Conservation (phyloP, 2,329 filamentous ascomycete genomes). For the Venturiaceae sp. region DNA sequence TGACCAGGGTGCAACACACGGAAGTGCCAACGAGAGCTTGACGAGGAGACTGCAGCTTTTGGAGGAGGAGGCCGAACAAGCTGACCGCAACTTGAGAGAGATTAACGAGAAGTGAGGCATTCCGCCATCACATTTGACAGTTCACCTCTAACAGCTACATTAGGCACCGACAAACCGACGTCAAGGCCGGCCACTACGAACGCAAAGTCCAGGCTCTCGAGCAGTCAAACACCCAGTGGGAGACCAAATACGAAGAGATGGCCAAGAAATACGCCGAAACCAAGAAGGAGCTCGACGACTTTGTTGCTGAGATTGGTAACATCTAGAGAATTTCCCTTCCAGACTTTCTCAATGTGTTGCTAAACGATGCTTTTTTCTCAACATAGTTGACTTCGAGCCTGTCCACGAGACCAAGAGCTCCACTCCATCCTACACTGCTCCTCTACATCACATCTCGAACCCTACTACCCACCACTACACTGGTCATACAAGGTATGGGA, state of each 20-base stretch:
- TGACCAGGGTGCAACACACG: constrained; percentile 71
- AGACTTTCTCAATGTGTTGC: constrained; percentile 11
- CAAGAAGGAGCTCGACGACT: constrained; percentile 85
- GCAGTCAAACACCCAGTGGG: constrained; percentile 85
- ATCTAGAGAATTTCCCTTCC: constrained; percentile 50
- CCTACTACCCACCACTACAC: too few species aligned
- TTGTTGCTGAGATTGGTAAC: constrained; percentile 86
- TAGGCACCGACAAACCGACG: constrained; percentile 96
- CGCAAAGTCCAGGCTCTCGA: constrained; percentile 98
- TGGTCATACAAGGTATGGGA: too few species aligned
- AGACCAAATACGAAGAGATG: constrained; percentile 97
- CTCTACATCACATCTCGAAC: neutral
- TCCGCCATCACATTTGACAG: constrained; percentile 9
- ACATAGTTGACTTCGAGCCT: constrained; percentile 9
- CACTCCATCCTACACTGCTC: neutral
- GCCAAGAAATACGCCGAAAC: constrained; percentile 73
- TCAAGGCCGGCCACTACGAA: constrained; percentile 98
- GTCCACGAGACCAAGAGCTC: neutral
- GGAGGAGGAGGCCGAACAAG: constrained; percentile 95
- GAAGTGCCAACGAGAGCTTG: constrained; percentile 84
- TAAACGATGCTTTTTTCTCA: constrained; percentile 18
- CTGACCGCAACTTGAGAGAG: constrained; percentile 92
- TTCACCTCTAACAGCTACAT: neutral
- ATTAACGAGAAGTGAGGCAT: constrained; percentile 93
- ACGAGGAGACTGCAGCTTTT: constrained; percentile 89